A percentile compares a stretch with the other conserved stretches of the same genome.
Evolutionary conservation across 2,329 filamentous ascomycete species (phyloP).

Genomic region (Fusarium buxicola): DNA sequence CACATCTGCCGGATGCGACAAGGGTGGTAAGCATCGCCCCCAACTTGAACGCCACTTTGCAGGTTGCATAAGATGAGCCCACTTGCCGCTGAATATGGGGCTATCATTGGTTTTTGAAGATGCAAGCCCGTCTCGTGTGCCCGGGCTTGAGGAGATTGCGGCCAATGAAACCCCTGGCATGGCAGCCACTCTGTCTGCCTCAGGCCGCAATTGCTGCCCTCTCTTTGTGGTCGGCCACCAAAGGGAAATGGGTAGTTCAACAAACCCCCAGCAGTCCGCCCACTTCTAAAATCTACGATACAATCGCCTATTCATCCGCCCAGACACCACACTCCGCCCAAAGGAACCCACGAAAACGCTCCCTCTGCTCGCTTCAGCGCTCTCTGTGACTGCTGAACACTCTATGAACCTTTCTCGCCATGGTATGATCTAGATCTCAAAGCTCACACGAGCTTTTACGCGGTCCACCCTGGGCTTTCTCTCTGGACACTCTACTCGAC

Average conservation of each 20-base stretch:
- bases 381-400: constrained; percentile 39
- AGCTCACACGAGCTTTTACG: constrained; percentile 45
- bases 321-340: constrained; percentile 21
- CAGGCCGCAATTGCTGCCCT: constrained; percentile 38
- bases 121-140: constrained; percentile 42
- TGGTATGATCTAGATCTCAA: constrained; percentile 45
- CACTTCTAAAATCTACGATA: constrained; percentile 35
- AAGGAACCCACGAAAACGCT: constrained; percentile 28
- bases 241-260: constrained; percentile 45
- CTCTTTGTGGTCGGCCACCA: constrained; percentile 37
- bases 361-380: constrained; percentile 37
- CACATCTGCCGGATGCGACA: constrained; percentile 29
- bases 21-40: constrained; percentile 3
- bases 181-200: constrained; percentile 27
- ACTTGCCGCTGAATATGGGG: background rate
- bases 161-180: constrained; percentile 31
- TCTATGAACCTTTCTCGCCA: constrained; percentile 30
- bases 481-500: constrained; percentile 33
- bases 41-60: constrained; percentile 19
- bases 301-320: constrained; percentile 20
- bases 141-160: constrained; percentile 6
- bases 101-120: constrained; percentile 35
- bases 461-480: constrained; percentile 39
- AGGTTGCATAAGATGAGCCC: constrained; percentile 25
- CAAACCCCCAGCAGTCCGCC: constrained; percentile 41